These are phyloP conservation scores for Naumovozyma baii DNA, from an alignment of 805 yeast genomes.

Conservation along the genomic window DNA sequence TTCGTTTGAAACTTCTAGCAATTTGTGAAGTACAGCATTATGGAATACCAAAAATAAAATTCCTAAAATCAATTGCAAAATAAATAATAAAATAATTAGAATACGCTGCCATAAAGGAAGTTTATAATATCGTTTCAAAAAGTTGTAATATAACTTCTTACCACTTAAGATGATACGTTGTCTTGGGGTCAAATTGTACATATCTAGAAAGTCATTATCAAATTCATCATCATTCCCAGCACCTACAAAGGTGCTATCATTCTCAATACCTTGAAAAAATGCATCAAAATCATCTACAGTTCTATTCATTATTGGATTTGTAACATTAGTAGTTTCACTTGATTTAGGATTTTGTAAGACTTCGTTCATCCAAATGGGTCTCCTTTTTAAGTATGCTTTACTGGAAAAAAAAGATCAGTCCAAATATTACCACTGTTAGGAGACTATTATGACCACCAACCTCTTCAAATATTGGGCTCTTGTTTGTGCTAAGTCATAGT, in stretches of 20 bases:
- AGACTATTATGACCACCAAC: too few relatives aligned
- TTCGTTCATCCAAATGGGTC: too few relatives aligned
- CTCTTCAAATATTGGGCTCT: too few relatives aligned
- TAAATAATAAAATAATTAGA: conserved; percentile 8
- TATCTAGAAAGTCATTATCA: conserved; percentile 25
- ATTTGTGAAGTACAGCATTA: conserved; percentile 20
- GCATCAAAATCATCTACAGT: conserved; percentile 5
- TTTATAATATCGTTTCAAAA: conserved; percentile 9
- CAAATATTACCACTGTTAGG: too few relatives aligned
- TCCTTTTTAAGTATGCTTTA: too few relatives aligned
- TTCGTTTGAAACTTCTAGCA: conserved; percentile 38
- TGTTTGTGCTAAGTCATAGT: too few relatives aligned
- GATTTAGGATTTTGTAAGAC: too few relatives aligned
- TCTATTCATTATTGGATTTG: neutral
- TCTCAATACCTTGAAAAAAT: conserved; percentile 12
- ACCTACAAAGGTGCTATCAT: neutral
- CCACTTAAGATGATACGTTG: conserved; percentile 21
- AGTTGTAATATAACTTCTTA: conserved; percentile 9
- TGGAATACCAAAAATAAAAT: conserved; percentile 21
- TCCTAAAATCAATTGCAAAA: conserved; percentile 10
- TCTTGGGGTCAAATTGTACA: conserved; percentile 27
- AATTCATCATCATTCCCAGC: conserved; percentile 5
- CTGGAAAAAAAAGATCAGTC: too few relatives aligned
- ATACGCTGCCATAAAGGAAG: conserved; percentile 20
- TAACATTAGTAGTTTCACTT: neutral